Percentiles rank a stretch among this genome's conserved stretches.
Evolutionary conservation across 306 rosid species (phyloP).

Genomic region (Lotus japonicus): DNA sequence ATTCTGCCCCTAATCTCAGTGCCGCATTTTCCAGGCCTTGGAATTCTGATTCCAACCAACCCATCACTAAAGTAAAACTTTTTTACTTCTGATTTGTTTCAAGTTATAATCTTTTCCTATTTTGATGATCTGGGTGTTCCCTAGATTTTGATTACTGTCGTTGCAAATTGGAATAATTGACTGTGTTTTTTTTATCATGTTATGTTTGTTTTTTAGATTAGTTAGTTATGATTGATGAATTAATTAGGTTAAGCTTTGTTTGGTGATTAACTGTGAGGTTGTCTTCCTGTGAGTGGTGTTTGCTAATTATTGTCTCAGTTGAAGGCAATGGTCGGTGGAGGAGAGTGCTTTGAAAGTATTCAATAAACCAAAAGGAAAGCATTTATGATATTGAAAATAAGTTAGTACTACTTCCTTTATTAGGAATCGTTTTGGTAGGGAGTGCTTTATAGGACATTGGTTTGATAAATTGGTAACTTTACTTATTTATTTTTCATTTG

Average conservation of each 20-base stretch:
- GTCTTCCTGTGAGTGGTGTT: not conserved
- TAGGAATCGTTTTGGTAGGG: not conserved
- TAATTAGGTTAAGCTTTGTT: not conserved
- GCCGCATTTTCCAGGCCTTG: conserved; percentile 38
- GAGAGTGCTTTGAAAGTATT: not conserved
- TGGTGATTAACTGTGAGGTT: not conserved
- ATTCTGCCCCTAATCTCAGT: conserved; percentile 30
- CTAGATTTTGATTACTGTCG: not conserved
- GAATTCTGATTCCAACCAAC: conserved; percentile 47
- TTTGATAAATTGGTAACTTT: no score
- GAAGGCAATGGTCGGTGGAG: not conserved
- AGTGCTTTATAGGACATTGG: not conserved
- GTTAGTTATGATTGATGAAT: not conserved
- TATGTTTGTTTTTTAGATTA: no score
- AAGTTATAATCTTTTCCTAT: not conserved
- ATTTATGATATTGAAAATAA: not conserved
- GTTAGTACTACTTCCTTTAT: not conserved
- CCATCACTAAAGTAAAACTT: conserved; percentile 40
- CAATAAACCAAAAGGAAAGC: not conserved
- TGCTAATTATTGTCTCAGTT: not conserved
- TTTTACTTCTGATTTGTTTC: not conserved
- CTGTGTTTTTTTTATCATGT: not conserved
- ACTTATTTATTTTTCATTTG: no score
- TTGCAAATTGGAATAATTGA: not conserved
- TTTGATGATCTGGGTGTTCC: conserved; percentile 2